phyloP scores from a whole-genome alignment of 1,284 basidiomycete genomes.

The Cutaneotrichosporon cavernicola region DNA sequence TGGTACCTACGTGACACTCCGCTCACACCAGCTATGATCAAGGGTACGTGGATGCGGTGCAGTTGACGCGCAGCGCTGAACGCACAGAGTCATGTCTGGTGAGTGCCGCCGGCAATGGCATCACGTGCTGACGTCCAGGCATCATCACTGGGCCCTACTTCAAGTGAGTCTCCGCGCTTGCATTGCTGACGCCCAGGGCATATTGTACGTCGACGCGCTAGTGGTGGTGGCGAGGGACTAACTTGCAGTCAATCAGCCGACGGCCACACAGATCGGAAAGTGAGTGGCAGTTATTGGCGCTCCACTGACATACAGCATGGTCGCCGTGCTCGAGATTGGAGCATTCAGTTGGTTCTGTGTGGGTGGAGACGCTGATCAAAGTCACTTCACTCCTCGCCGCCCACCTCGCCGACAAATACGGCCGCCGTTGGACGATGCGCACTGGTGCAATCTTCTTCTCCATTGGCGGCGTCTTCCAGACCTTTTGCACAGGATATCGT shows the following conservation, averaged over 20 bases:
- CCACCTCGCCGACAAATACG: slow-evolving; percentile 79
- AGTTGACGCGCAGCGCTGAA: not conserved
- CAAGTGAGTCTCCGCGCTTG: slow-evolving; percentile 49
- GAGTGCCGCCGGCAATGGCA: slow-evolving; percentile 10
- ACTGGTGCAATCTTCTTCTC: slow-evolving; percentile 84
- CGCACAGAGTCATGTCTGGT: slow-evolving; percentile 49
- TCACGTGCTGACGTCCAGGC: slow-evolving; percentile 53
- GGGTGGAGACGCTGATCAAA: slow-evolving; percentile 41
- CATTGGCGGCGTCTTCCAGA: slow-evolving; percentile 84
- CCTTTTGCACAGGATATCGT: slow-evolving; percentile 77
- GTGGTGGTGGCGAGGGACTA: slow-evolving; percentile 9
- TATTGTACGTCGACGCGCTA: slow-evolving; percentile 28
- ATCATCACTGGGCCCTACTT: slow-evolving; percentile 94
- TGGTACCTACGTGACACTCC: not conserved
- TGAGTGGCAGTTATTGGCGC: slow-evolving; percentile 22
- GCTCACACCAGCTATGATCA: slow-evolving; percentile 66
- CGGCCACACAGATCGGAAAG: slow-evolving; percentile 57
- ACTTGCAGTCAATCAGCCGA: slow-evolving; percentile 66
- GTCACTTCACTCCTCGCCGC: slow-evolving; percentile 89
- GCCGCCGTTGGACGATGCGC: slow-evolving; percentile 82
- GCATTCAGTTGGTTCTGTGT: slow-evolving; percentile 68
- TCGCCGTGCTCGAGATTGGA: slow-evolving; percentile 86
- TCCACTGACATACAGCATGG: slow-evolving; percentile 68
- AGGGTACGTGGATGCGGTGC: slow-evolving; percentile 60
- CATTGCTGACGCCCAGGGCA: slow-evolving; percentile 28